Conservation (phyloP, 2,329 filamentous ascomycete species). For the Zasmidium cellare region DNA sequence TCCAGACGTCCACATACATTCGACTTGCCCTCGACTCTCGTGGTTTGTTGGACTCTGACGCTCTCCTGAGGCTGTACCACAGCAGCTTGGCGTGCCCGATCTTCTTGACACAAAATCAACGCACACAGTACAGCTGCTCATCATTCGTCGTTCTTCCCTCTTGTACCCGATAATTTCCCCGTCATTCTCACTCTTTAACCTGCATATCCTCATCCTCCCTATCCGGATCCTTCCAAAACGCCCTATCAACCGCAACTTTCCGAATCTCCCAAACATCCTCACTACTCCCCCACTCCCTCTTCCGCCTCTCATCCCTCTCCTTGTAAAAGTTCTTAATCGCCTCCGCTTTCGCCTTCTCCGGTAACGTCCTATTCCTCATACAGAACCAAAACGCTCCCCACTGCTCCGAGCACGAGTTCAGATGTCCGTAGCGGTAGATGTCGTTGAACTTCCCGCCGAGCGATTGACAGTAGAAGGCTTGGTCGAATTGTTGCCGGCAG, state of each 20-base stretch:
- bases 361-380: slow-evolving; percentile 75
- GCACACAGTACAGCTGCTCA: too few relatives aligned
- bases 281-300: slow-evolving; percentile 69
- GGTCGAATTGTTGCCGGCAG: slow-evolving; percentile 87
- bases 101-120: background rate
- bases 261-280: slow-evolving; percentile 88
- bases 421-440: slow-evolving; percentile 80
- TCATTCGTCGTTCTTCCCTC: too few relatives aligned
- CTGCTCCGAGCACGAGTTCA: slow-evolving; percentile 76
- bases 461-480: slow-evolving; percentile 90
- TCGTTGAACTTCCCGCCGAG: slow-evolving; percentile 89
- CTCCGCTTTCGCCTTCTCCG: slow-evolving; percentile 59
- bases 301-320: slow-evolving; percentile 61
- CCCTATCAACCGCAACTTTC: slow-evolving; percentile 57
- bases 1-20: too few relatives aligned
- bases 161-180: too few relatives aligned
- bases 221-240: slow-evolving; percentile 42
- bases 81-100: background rate
- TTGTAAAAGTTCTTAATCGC: slow-evolving; percentile 67
- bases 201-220: slow-evolving; percentile 19
- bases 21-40: too few relatives aligned
- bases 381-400: slow-evolving; percentile 98
- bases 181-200: slow-evolving; percentile 7
- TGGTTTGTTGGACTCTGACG: too few relatives aligned
- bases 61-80: too few relatives aligned